Base-by-base conservation (phyloP, 2,329 filamentous ascomycete genomes). In the Cordyceps farinosa region DNA sequence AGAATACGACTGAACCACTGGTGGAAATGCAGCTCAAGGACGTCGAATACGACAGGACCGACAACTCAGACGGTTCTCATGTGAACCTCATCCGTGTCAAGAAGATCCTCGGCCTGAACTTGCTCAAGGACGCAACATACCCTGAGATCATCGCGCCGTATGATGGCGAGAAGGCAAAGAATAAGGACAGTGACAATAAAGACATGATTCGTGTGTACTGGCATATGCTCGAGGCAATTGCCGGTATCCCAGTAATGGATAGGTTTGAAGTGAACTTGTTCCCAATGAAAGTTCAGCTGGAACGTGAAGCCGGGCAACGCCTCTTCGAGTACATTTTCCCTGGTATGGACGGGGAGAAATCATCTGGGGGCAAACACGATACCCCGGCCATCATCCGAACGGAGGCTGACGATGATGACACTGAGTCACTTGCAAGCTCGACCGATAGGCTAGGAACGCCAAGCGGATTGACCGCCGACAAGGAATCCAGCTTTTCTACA, bases 291-390 rank as follows among this genome's bases (percentile, higher is more conserved):
- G 88, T 99, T 29, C 95, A 99, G 73, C 82, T 99, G 42, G 95
- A 99, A 76, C 89, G 88, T 42, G 93, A 98, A 69, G 88, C 97
- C 55, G 94, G 93, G 51, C 94, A 96, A 78, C 92, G 90, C 68
- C 81, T 99, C 2, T 97, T 99, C 69, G 93, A 97, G 77, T 99
- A 99, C 76, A 92, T 99, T 69, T 99, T 99, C 80, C 96, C 95
- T 0, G 91, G 90, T 11, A 86, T 91, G 68, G 88, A 89, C 27
- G 79, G 74, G n/a, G 88, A 74, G 76, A 79, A 77, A 62, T 65
- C 68, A 4, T 74, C 69, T 30, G 79, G 79, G 54, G 76, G 77
- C 38, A 84, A 84, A 64, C 82, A 82, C 42, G 85, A 87, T 61
- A 87, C 87, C 6, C 86, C 88, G 0, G 87, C 88, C 75, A 72